Evolutionary conservation across 306 rosid genomes (phyloP), one percentile per base, ranked within the genome.

Genomic region (Casuarina equisetifolia): DNA sequence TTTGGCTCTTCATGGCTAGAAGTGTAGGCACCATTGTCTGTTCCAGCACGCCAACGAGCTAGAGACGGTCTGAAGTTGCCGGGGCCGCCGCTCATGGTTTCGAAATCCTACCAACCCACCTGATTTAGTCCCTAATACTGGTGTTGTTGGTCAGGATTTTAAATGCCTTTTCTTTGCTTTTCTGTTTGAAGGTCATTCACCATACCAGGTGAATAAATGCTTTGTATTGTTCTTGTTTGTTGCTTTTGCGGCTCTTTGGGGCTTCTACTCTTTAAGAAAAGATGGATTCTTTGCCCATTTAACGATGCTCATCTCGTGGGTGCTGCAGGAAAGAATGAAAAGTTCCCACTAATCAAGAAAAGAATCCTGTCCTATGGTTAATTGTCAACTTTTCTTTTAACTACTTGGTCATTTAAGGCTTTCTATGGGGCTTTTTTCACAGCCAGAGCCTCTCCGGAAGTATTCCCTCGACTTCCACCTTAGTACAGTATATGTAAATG

Each of bases 61-160:
- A 86, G 73, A 3, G 73, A 50, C 9, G 79, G 75, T 5, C 73
- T 69, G 72, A 68, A 74, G 75, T 82, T 85, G 86, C 64, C 84
- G 82, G 70, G 75, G 73, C 83, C 80, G 50, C 81, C 83, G 77
- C 83, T 86, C 87, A 85, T 88, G 78, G 62, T 87, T 62, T 82
- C 82, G 46, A 81, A 57, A 74, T 77, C 74, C 61, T 80, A 32
- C 43, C 70, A 58, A 54, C 61, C 17, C 59, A 59, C 51, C 12
- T 68, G 67, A 74, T 79, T 77, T 67, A 11, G 66, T 79, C 71
- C 75, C 68, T 69, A 19, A 68, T 68, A 35, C 79, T 62, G 76
- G 49, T 72, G 77, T 63, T 71, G 35, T 79, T 48, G 66, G 4
- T 52, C 55, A 67, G 62, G 72, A 52, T 42, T 66, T 61, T 61